Conservation (phyloP, 2,329 filamentous ascomycete species). For the Calcarisporium arbuscula region DNA sequence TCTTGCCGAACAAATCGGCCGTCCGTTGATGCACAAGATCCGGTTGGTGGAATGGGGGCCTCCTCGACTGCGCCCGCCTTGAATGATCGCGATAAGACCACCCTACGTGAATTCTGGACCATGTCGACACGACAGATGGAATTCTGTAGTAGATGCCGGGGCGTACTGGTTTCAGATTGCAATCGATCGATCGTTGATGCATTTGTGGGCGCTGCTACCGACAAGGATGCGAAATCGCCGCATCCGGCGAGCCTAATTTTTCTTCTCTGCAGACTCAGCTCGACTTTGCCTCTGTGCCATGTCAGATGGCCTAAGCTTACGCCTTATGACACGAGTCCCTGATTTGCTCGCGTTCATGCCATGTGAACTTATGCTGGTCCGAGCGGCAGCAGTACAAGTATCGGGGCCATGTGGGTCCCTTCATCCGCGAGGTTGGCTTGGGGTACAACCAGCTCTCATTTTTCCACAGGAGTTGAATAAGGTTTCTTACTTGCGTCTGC, state of each 20-base stretch:
- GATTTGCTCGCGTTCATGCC: not conserved
- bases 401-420: conserved; percentile 7
- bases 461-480: too few species aligned
- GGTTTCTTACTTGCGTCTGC: too few species aligned
- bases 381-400: conserved; percentile 9
- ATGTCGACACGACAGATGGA: conserved; percentile 5
- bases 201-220: conserved; percentile 4
- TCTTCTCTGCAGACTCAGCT: not conserved
- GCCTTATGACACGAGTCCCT: not conserved
- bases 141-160: conserved; percentile 1
- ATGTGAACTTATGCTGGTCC: not conserved
- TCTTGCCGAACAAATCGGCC: conserved; percentile 3
- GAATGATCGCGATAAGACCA: conserved; percentile 3
- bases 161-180: conserved; percentile 3
- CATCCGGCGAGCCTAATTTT: conserved; percentile 3
- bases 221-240: conserved; percentile 5
- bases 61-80: conserved; percentile 4
- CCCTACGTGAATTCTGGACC: conserved; percentile 3
- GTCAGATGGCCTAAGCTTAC: not conserved
- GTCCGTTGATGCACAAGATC: conserved; percentile 4
- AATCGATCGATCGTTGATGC: conserved; percentile 1
- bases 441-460: conserved; percentile 7
- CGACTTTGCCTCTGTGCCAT: not conserved
- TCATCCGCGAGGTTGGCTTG: conserved; percentile 6
- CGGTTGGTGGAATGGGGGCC: conserved; percentile 6